Conservation (phyloP, 495 filamentous ascomycete species). For the Penicillium canescens region DNA sequence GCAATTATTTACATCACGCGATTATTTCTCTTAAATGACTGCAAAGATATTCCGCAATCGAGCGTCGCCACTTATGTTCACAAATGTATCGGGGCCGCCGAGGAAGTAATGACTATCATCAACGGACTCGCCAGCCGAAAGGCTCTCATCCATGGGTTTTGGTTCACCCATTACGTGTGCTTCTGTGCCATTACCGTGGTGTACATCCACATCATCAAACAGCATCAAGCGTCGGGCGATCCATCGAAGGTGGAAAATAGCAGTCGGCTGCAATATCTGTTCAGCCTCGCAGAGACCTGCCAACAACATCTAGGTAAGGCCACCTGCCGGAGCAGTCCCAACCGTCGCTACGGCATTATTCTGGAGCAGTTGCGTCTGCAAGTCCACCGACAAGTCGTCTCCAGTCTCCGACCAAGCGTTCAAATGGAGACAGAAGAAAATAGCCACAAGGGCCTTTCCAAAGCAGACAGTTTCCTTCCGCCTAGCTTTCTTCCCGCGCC, state of each 20-base stretch:
- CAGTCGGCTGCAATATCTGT: background rate
- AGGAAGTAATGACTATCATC: background rate
- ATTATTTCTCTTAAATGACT: background rate
- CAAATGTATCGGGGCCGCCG: background rate
- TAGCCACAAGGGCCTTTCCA: background rate
- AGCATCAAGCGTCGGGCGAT: constrained; percentile 1
- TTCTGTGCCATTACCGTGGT: background rate
- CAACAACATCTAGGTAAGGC: background rate
- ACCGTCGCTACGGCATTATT: background rate
- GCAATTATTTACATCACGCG: background rate
- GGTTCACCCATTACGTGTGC: constrained; percentile 1
- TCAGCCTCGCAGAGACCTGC: constrained; percentile 1
- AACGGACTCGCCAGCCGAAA: background rate
- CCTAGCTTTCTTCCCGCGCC: background rate
- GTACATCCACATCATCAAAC: background rate
- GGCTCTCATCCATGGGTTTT: background rate
- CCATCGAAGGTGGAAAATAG: background rate
- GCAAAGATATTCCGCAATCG: background rate
- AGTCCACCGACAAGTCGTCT: background rate
- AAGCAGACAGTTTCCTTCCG: background rate
- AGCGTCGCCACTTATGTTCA: background rate
- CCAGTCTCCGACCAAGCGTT: background rate
- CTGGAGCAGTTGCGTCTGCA: background rate
- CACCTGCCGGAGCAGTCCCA: background rate
- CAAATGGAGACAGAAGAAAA: background rate